Evolutionary conservation across 2,329 filamentous ascomycete genomes (phyloP).

Genomic region (Botrytis tulipae): DNA sequence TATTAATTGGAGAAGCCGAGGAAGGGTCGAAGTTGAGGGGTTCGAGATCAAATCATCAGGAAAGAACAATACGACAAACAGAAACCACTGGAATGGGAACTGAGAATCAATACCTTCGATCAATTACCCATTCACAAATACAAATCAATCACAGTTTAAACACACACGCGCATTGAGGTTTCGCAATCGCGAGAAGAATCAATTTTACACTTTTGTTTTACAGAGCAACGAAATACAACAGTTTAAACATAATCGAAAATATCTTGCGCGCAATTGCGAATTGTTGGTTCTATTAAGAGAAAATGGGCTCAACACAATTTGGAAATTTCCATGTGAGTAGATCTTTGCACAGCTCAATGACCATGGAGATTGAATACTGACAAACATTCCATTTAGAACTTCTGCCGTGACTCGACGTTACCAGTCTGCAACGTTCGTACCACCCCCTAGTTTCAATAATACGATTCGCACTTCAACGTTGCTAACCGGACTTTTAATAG

Average conservation of each 20-base stretch:
- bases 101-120: background rate
- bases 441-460: conserved; percentile 13
- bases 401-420: conserved; percentile 80
- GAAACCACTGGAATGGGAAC: background rate
- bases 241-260: background rate
- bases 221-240: conserved; percentile 11
- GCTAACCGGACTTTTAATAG: conserved; percentile 43
- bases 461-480: conserved; percentile 16
- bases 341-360: conserved; percentile 20
- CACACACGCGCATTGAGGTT: conserved; percentile 16
- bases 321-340: conserved; percentile 54
- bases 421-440: conserved; percentile 78
- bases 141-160: conserved; percentile 3
- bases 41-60: background rate
- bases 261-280: conserved; percentile 10
- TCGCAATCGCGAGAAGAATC: conserved; percentile 14
- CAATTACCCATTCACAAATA: conserved; percentile 4
- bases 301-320: conserved; percentile 46
- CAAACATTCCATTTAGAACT: conserved; percentile 53
- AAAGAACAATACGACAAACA: conserved; percentile 5
- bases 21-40: background rate
- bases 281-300: conserved; percentile 8
- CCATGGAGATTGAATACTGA: conserved; percentile 21
- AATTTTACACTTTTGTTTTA: conserved; percentile 17
- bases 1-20: conserved; percentile 6